A percentile compares a stretch with the other conserved stretches of the same genome.
These are phyloP conservation scores for Amphirosellinia nigrospora DNA, from an alignment of 495 filamentous ascomycete species.

Conservation along the genomic window DNA sequence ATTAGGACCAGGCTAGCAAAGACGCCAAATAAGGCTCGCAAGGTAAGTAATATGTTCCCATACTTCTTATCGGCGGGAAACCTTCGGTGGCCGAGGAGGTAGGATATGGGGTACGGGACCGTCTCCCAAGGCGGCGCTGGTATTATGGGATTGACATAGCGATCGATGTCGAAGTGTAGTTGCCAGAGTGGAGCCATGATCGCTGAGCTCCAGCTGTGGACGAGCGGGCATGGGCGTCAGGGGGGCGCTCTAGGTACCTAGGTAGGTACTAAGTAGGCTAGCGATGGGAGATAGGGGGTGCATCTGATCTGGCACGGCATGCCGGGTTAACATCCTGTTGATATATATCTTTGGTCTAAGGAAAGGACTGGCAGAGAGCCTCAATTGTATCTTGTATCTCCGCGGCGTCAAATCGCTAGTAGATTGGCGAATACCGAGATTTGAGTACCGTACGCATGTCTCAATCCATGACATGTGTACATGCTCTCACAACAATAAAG, in stretches of 20 bases:
- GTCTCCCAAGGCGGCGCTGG: constrained; percentile 55
- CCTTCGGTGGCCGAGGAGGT: constrained; percentile 59
- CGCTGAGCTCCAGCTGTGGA: too few species aligned
- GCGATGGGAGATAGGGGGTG: not conserved
- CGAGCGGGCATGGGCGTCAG: too few species aligned
- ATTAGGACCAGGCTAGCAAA: constrained; percentile 49
- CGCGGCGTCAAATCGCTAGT: not conserved
- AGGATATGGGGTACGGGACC: constrained; percentile 54
- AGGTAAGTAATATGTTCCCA: constrained; percentile 58
- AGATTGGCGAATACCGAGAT: not conserved
- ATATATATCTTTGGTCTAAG: not conserved
- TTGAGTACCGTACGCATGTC: not conserved
- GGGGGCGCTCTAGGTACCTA: too few species aligned
- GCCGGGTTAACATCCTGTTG: not conserved
- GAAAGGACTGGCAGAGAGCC: not conserved
- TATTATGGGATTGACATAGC: constrained; percentile 65
- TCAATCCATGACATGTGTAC: not conserved
- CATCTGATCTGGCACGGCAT: not conserved
- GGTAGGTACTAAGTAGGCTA: too few species aligned
- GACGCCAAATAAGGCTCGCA: constrained; percentile 62
- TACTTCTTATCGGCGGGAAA: constrained; percentile 36
- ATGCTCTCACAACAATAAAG: too few species aligned
- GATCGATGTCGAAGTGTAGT: constrained; percentile 71
- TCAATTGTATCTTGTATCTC: constrained; percentile 7
- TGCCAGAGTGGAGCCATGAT: constrained; percentile 23